Evolutionary conservation across 2,329 filamentous ascomycete species (phyloP), one percentile per base, ranked within the genome.

Genomic region (Microcyclosporella mali): DNA sequence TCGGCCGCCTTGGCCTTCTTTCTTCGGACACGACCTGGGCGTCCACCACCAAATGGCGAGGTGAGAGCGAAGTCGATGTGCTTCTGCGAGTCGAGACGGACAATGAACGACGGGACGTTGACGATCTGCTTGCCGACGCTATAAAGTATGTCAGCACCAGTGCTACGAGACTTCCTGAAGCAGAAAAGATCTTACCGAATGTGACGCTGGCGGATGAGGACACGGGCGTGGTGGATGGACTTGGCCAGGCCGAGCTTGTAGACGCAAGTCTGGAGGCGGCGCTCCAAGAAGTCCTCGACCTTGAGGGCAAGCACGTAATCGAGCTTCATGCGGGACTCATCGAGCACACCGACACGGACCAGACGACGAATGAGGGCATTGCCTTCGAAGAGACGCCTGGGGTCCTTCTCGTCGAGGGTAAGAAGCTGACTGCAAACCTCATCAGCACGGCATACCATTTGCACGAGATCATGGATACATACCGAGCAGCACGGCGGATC

Each of bases 241-340:
- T 98, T 98, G 78, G 92, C 92, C 56, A 98, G 88, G 67, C 92
- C 92, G 66, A 98, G 89, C 86, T 98, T 97, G 85, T 95, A 97
- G 73, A 98, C 92, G 68, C 90, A 95, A 66, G 92, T 98, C 84
- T 98, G 90, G 62, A 97, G 89, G 74, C 92, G 89, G 67, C 92
- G 90, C 85, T 98, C 92, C 77, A 98, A 82, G 85, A 98, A 98
- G 76, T 98, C 92, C 77, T 98, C 92, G 66, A 94, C 85, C 82
- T 95, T 94, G 52, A 98, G 84, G 76, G 92, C 92, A 70, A 98
- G 79, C 70, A 98, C 92, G 85, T 98, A 62, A 95, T 98, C 92
- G 81, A 98, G 92, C 86, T 95, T 98, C 92, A 98, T 98, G 82
- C 92, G 92, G 71, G 89, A 89, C 81, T 98, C 92, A 73, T 98